These are phyloP conservation scores for Boletus insuetus DNA, from an alignment of 768 basidiomycete genomes.

Conservation along the genomic window DNA sequence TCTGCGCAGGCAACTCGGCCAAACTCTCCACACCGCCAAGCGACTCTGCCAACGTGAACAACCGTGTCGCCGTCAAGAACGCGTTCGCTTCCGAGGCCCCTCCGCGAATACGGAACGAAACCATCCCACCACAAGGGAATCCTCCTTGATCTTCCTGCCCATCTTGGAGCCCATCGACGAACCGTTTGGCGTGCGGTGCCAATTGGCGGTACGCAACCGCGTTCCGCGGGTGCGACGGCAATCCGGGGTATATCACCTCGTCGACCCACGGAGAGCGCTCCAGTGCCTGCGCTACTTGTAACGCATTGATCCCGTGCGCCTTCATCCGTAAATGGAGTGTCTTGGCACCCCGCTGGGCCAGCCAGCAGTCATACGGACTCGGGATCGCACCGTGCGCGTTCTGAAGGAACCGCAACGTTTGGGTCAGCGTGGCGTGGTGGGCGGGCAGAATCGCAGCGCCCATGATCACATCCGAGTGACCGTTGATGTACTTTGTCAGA, in stretches of 20 bases:
- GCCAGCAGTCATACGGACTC: conserved; percentile 84
- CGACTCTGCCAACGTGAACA: conserved; percentile 85
- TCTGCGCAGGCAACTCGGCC: conserved; percentile 80
- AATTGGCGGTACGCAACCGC: conserved; percentile 60
- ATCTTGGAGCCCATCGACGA: conserved; percentile 42
- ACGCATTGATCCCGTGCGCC: conserved; percentile 80
- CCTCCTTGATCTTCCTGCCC: conserved; percentile 39
- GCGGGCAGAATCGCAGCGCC: conserved; percentile 75
- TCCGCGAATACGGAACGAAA: conserved; percentile 65
- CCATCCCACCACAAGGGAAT: conserved; percentile 91
- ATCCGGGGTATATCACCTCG: conserved; percentile 84
- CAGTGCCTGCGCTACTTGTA: conserved; percentile 68
- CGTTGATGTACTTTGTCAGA: conserved; percentile 90
- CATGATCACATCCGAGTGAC: conserved; percentile 92
- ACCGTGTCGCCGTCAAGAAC: conserved; percentile 61
- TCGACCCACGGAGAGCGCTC: conserved; percentile 57
- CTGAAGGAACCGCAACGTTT: conserved; percentile 80
- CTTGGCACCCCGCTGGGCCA: conserved; percentile 87
- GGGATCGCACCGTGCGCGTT: conserved; percentile 86
- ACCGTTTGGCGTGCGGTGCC: conserved; percentile 67
- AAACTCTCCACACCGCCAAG: conserved; percentile 92
- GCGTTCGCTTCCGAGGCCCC: conserved; percentile 52
- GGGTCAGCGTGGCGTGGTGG: conserved; percentile 44
- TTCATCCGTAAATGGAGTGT: conserved; percentile 88
- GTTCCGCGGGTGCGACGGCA: conserved; percentile 64